phyloP scores from a whole-genome alignment of 2,329 filamentous ascomycete genomes.

The Colletotrichum endophyticum region DNA sequence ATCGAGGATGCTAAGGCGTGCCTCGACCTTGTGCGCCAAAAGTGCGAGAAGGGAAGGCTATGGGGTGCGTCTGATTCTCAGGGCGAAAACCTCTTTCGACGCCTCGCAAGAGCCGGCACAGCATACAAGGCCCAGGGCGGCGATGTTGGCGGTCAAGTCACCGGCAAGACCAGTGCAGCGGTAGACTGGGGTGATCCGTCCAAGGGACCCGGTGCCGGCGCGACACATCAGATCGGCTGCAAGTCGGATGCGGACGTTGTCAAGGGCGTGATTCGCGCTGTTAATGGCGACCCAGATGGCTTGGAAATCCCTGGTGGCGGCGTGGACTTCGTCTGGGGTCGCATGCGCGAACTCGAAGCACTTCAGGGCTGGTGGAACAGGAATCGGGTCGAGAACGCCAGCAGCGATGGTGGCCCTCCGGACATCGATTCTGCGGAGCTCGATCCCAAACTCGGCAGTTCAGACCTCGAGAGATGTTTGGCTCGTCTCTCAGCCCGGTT shows the following conservation, averaged over 20 bases:
- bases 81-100: conserved; percentile 88
- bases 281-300: conserved; percentile 63
- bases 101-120: conserved; percentile 70
- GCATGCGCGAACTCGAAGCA: conserved; percentile 69
- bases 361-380: conserved; percentile 72
- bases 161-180: conserved; percentile 72
- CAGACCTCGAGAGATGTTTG: conserved; percentile 51
- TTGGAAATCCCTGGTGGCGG: conserved; percentile 62
- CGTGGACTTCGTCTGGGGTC: conserved; percentile 71
- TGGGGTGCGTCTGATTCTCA: conserved; percentile 84
- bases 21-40: conserved; percentile 91
- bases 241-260: conserved; percentile 64
- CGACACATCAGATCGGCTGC: conserved; percentile 62
- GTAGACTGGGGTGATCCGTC: conserved; percentile 88
- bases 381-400: conserved; percentile 46
- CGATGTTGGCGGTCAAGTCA: conserved; percentile 55
- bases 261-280: conserved; percentile 59
- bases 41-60: conserved; percentile 87
- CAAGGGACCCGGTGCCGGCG: conserved; percentile 60
- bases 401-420: conserved; percentile 39
- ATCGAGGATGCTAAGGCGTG: conserved; percentile 92
- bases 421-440: conserved; percentile 29
- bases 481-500: conserved; percentile 53
- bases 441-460: conserved; percentile 24
- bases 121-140: conserved; percentile 67